Evolutionary conservation across 139 green algal genomes (phyloP), one percentile per base, ranked within the genome.

Genomic region (Medakamo hakoo): DNA sequence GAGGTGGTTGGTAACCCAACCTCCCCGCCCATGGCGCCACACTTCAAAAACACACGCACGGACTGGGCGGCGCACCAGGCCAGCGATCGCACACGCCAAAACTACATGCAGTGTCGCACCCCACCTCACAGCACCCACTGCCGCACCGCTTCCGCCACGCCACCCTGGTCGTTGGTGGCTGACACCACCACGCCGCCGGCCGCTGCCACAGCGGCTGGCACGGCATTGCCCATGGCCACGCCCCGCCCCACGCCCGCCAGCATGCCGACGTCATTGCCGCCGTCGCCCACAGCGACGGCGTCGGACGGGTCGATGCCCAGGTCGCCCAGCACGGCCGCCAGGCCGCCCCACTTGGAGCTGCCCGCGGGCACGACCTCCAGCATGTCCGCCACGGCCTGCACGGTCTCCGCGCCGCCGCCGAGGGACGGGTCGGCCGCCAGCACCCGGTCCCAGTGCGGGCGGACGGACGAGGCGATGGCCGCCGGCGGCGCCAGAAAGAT

Each of bases 151-250:
- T 96, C 84, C 1, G 82, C 92, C 4, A 98, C 78, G 14, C 92
- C 92, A 32, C 80, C 81, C 0, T 91, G 75, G 55, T 98, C 84
- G 30, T 98, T 90, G 62, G 68, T 79, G 0, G 73, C 70, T n/a
- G n/a, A n/a, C 23, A 88, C 84, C 21, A 91, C 77, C 9, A 71
- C 72, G 4, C 70, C 66, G 9, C 78, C 73, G 3, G 80, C 88
- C 0, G 28, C 76, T 32, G 31, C 57, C 56, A 83, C 79, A 16
- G 92, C 88, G 26, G 65, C 26, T 2, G 73, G 52, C 24, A 91
- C 84, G 4, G 86, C 92, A 62, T 98, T 98, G 27, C 76, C 88
- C 89, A 98, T 97, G 2, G 90, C 92, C n/a, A 97, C 76, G 1
- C 90, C 91, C 18, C 93, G 27, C 3, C 90, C 91, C 5, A 72